phyloP scores from a whole-genome alignment of 2,329 filamentous ascomycete species.

The Ophiobolus disseminans region DNA sequence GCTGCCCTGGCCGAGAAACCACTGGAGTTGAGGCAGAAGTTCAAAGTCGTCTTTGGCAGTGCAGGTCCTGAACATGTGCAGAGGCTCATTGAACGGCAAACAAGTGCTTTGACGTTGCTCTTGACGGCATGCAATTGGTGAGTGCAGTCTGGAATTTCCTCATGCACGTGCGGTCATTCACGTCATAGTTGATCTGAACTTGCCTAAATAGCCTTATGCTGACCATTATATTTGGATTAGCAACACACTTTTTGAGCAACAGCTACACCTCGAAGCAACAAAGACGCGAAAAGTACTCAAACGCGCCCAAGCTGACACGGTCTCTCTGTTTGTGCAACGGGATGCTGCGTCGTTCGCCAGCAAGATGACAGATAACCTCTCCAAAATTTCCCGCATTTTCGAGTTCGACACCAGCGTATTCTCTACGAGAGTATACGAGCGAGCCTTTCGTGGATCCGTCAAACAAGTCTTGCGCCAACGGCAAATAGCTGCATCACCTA shows the following conservation, averaged over 20 bases:
- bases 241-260: constrained; percentile 17
- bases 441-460: constrained; percentile 8
- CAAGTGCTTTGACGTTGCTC: constrained; percentile 19
- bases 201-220: too few species aligned
- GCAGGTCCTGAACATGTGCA: constrained; percentile 13
- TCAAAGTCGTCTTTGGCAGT: constrained; percentile 14
- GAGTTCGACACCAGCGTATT: constrained; percentile 19
- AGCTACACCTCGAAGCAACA: constrained; percentile 7
- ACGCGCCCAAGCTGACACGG: constrained; percentile 11
- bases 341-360: constrained; percentile 9
- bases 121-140: constrained; percentile 25
- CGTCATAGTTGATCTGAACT: neutral
- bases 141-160: too few species aligned
- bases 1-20: neutral
- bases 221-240: too few species aligned
- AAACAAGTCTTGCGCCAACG: constrained; percentile 7
- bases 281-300: constrained; percentile 11
- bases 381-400: constrained; percentile 20
- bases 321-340: constrained; percentile 16
- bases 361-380: constrained; percentile 16
- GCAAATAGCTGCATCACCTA: neutral
- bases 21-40: constrained; percentile 2
- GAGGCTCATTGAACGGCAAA: constrained; percentile 22
- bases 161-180: too few species aligned
- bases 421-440: constrained; percentile 11